Evolutionary conservation across 257 asterid genomes (phyloP).

Genomic region (Handroanthus guayacan): DNA sequence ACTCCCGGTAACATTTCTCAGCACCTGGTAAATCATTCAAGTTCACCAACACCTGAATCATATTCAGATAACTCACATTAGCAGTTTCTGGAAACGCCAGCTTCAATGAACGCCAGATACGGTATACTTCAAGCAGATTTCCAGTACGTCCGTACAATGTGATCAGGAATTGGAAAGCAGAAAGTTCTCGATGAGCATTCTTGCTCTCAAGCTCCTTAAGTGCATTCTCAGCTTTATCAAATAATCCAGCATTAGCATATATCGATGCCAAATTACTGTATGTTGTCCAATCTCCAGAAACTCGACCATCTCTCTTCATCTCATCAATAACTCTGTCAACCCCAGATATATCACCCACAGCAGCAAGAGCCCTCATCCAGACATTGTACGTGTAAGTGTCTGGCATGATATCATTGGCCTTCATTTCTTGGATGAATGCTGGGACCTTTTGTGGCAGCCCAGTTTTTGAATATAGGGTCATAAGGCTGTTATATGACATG

Average conservation of each 20-base stretch:
- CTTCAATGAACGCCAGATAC: conserved; percentile 92
- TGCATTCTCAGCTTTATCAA: conserved; percentile 80
- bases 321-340: conserved; percentile 92
- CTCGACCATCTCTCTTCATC: conserved; percentile 94
- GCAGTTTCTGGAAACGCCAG: conserved; percentile 85
- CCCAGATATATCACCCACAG: conserved; percentile 70
- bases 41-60: conserved; percentile 83
- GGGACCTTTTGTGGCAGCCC: conserved; percentile 66
- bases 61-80: conserved; percentile 81
- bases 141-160: conserved; percentile 88
- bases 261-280: conserved; percentile 95
- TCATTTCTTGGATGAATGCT: conserved; percentile 85
- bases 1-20: conserved; percentile 87
- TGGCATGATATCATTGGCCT: conserved; percentile 66
- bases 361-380: conserved; percentile 98
- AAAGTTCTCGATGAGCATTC: conserved; percentile 55
- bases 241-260: conserved; percentile 74
- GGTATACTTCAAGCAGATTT: conserved; percentile 78
- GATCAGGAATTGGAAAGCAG: conserved; percentile 83
- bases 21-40: conserved; percentile 93
- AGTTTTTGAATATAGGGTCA: conserved; percentile 75
- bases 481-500: conserved; percentile 87
- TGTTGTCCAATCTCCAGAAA: conserved; percentile 88
- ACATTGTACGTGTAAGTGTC: conserved; percentile 80
- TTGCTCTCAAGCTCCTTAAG: conserved; percentile 87